Conservation (phyloP, 306 rosid genomes). For the Cucumis melo region DNA sequence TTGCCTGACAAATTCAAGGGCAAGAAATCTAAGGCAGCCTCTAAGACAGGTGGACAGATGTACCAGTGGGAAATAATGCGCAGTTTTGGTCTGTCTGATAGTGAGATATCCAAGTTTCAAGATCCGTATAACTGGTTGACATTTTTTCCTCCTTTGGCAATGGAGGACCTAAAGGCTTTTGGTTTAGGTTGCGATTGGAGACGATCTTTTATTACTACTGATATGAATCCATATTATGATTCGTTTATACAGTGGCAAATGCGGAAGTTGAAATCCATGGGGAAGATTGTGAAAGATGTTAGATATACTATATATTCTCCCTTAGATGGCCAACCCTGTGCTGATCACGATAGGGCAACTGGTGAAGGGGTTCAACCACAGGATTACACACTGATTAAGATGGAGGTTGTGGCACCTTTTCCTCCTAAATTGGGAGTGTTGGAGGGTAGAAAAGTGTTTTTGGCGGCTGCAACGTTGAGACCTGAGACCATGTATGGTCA, state of each 20-base stretch:
- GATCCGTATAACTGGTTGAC: constrained; percentile 75
- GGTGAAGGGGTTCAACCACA: constrained; percentile 99
- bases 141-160: constrained; percentile 79
- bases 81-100: constrained; percentile 69
- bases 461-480: constrained; percentile 86
- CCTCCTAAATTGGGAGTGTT: constrained; percentile 45
- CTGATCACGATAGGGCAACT: constrained; percentile 88
- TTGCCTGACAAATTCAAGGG: constrained; percentile 64
- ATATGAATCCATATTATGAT: constrained; percentile 62
- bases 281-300: constrained; percentile 84
- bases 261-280: constrained; percentile 76
- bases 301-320: constrained; percentile 81
- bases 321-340: constrained; percentile 93
- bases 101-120: constrained; percentile 58
- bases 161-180: constrained; percentile 83
- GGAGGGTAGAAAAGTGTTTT: constrained; percentile 64
- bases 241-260: constrained; percentile 83
- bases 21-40: constrained; percentile 68
- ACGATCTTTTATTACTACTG: constrained; percentile 75
- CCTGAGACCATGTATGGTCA: constrained; percentile 99
- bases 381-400: constrained; percentile 78
- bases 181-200: constrained; percentile 97
- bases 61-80: constrained; percentile 95
- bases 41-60: constrained; percentile 56
- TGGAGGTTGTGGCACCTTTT: constrained; percentile 69